Evolutionary conservation across 495 filamentous ascomycete species (phyloP), one percentile per base, ranked within the genome.

Genomic region (Penicillium desertorum): DNA sequence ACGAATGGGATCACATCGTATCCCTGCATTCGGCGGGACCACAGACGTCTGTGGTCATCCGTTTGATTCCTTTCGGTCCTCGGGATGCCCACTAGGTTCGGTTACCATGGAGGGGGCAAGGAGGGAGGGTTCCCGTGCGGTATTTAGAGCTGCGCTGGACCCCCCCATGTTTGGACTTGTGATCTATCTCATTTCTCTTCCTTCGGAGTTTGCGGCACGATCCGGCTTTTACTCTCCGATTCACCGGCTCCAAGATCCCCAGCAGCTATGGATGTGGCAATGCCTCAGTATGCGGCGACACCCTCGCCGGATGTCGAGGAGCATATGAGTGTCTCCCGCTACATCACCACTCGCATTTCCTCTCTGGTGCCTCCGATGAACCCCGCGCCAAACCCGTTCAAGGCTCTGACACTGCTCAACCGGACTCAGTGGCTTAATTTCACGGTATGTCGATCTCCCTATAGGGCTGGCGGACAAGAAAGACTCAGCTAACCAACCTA

Each of bases 351-450:
- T 22, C 87, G 92, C 34, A 57, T 96, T 46, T 76, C 86, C 0
- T 82, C 87, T 6, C 77, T 96, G 42, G 83, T 83, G 64, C 92
- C 92, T 39, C 85, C 89, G 0, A 88, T 93, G 85, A 73, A 82
- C 49, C 76, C 81, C n/a, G 88, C 86, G 0, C 87, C 88, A 17
- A 96, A 96, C 66, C 92, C 92, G 0, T 81, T 96, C 71, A 79
- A 72, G 22, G 77, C 90, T 1, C 66, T 96, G 22, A 70, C 74
- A n/a, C 77, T 89, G 14, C 74, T 96, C 43, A 93, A 80, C 61
- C 66, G 70, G 36, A 85, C 84, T 42, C 89, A 96, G 75, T 96
- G 92, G 92, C 77, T 91, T 20, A 93, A 93, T 71, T 95, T 96
- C 71, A 66, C 80, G 32, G 83, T 85, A 61, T 62, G 73, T 58